Conservation (phyloP, 768 basidiomycete genomes). For the Podaxis sp. region DNA sequence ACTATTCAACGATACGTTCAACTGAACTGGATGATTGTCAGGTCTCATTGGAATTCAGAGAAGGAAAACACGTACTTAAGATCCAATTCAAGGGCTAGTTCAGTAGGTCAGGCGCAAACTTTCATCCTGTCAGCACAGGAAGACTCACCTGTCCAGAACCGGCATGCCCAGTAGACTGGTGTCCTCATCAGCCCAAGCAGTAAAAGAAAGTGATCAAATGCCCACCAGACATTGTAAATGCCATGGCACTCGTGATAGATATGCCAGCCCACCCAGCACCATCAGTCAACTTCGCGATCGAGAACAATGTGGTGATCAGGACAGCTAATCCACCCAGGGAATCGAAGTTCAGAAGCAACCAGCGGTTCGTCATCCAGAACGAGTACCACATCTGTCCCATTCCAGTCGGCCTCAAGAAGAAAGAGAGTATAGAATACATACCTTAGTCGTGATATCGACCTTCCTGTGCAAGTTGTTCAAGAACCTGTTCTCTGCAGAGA, state of each 20-base stretch:
- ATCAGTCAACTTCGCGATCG: slow-evolving; percentile 57
- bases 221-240: slow-evolving; percentile 45
- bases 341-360: slow-evolving; percentile 85
- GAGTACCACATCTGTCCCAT: slow-evolving; percentile 71
- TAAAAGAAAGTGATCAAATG: neutral
- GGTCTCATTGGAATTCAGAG: neutral
- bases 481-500: slow-evolving; percentile 79
- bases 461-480: slow-evolving; percentile 71
- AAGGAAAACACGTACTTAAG: slow-evolving; percentile 54
- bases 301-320: slow-evolving; percentile 73
- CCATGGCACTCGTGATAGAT: slow-evolving; percentile 73
- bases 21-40: slow-evolving; percentile 57
- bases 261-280: slow-evolving; percentile 64
- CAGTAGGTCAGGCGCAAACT: slow-evolving; percentile 24
- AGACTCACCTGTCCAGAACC: slow-evolving; percentile 44
- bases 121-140: neutral
- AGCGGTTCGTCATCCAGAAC: slow-evolving; percentile 90
- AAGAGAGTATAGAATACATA: slow-evolving; percentile 20
- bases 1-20: slow-evolving; percentile 89
- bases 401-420: neutral
- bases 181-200: neutral
- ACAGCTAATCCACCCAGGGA: slow-evolving; percentile 71
- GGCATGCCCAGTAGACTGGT: slow-evolving; percentile 51
- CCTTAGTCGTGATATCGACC: slow-evolving; percentile 78
- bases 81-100: slow-evolving; percentile 62